A percentile compares a stretch with the other conserved stretches of the same genome.
Evolutionary conservation across 129 eudicot genomes (phyloP).

Genomic region (Silybum marianum): DNA sequence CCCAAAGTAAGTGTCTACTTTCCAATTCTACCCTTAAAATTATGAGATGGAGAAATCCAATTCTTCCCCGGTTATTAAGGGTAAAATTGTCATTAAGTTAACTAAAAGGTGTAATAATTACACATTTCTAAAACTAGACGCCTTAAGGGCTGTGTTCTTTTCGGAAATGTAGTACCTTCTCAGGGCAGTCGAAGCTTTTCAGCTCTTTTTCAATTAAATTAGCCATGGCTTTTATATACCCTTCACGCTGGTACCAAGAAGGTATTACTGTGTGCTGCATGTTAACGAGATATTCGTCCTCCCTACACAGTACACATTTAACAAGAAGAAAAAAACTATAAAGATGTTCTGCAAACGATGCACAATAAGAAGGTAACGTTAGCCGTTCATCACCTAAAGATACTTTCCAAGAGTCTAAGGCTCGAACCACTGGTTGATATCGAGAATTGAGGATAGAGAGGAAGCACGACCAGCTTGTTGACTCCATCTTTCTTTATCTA

Average conservation of each 20-base stretch:
- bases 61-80: not conserved
- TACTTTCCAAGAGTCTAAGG: constrained; percentile 89
- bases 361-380: constrained; percentile 6
- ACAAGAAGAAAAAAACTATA: not conserved
- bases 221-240: constrained; percentile 92
- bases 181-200: constrained; percentile 59
- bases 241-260: constrained; percentile 99
- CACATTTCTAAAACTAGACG: not conserved
- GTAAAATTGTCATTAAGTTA: not conserved
- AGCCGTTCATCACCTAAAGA: constrained; percentile 66
- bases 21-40: not conserved
- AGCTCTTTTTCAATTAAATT: constrained; percentile 80
- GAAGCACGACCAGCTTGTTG: constrained; percentile 94
- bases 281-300: constrained; percentile 92
- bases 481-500: constrained; percentile 91
- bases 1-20: not conserved
- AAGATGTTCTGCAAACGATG: not conserved
- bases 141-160: not conserved
- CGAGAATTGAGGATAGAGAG: constrained; percentile 96
- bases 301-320: constrained; percentile 60
- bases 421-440: constrained; percentile 99
- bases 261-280: constrained; percentile 99
- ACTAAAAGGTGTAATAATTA: not conserved
- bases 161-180: constrained; percentile 46
- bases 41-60: not conserved